Base-by-base conservation (phyloP, 805 yeast species). In the Candida mattraensis region DNA sequence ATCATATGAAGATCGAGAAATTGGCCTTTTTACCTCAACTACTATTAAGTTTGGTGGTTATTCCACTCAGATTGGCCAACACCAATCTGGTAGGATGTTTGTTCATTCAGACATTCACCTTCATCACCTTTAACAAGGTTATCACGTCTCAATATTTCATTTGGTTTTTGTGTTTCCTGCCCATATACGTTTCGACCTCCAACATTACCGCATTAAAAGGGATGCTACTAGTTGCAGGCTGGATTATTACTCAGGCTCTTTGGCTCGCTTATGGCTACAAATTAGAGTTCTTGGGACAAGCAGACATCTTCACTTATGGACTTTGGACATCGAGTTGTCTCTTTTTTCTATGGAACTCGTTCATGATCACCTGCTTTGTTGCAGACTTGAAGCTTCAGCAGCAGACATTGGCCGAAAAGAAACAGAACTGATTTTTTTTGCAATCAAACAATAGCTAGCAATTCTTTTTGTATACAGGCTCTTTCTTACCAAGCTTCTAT, bases 131-230 rank as follows among this genome's bases (percentile, higher is more conserved):
- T 61, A 84, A 84, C 63, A 84, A 84, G 60, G 93, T 84, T 15
- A 80, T 87, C 52, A 93, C 99, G 0, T 87, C 96, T 1, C 99
- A 93, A 64, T 93, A 93, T 61, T 93, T 93, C 61, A 77, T 91
- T 44, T 93, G 99, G 99, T 93, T 83, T 53, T 63, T 93, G 49
- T 84, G 88, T 10, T 77, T 89, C 46, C 59, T 91, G 27, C 98
- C 99, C 2, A 76, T 85, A 36, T 81, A 67, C 50, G 56, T 87
- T 6, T 66, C 80, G 2, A 54, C 63, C 7, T 67, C 87, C 0
- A 56, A 51, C 2, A 45, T 72, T 3, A 38, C 59, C 1, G 39
- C 63, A 1, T 42, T 29, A 7, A 63, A 60, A 32, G 85, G 84
- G 1, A 2, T 68, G 0, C 10, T 60, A 0, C 64, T 74, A 24